Evolutionary conservation across 257 asterid genomes (phyloP), one percentile per base, ranked within the genome.

Genomic region (Capsicum pubescens): DNA sequence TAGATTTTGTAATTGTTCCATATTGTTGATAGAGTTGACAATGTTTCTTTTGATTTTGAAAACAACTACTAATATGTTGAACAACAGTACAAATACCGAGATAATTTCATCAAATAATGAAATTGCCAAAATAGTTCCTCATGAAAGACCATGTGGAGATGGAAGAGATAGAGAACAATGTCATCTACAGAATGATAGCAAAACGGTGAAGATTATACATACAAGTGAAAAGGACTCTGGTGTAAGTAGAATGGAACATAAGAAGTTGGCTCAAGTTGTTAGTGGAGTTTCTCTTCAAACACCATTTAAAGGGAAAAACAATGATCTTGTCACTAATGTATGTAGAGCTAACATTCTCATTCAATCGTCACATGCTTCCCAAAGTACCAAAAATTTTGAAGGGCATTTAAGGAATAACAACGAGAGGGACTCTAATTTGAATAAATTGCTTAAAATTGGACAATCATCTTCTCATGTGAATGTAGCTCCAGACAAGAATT

Each of bases 381-480:
- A 69, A 66, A 66, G 46, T 50, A 7, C 79, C 6, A 84, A 72
- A 79, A 89, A 85, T 63, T 56, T 26, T 83, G 81, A 82, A 68
- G 78, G 83, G 4, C 19, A 15, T 57, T 84, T 74, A 39, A 72
- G 44, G 70, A 84, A 66, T 32, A 6, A 13, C 16, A 83, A 76
- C 11, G 35, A 87, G 54, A 87, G 79, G 7, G 50, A 66, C 14
- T 59, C 82, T 69, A 32, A 80, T 69, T 17, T 63, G 76, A 78
- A 87, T 6, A 90, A 87, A 84, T 88, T 44, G 70, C 83, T 90
- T 9, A 89, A 87, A 84, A 81, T 69, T 86, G 89, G 83, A 84
- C 83, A 60, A 77, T 77, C 46, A 80, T 78, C 81, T 68, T 85
- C 61, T 67, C 54, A 58, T 86, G 19, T 4, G 36, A 61, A 19